Conservation (phyloP, 345 rosid genomes). For the Eutrema japonicum region DNA sequence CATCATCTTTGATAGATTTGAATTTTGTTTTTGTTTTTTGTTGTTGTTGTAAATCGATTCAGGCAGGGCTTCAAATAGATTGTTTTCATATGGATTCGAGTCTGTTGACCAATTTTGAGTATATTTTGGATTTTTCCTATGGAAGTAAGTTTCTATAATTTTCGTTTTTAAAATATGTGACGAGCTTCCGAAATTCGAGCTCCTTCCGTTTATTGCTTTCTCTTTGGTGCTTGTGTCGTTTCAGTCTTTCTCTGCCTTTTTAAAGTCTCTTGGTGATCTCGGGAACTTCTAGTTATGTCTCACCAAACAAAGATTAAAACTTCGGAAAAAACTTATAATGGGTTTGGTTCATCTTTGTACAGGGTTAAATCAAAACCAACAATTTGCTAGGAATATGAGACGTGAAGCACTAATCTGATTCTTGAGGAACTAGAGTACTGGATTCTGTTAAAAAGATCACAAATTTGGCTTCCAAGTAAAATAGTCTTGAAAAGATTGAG, state of each 20-base stretch:
- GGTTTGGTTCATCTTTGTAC: constrained; percentile 22
- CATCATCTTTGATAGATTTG: constrained; percentile 29
- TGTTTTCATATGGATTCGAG: constrained; percentile 29
- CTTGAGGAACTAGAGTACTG: constrained; percentile 13
- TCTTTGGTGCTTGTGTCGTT: constrained; percentile 23
- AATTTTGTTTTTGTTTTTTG: too few relatives aligned
- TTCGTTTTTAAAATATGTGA: constrained; percentile 14
- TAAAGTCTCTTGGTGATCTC: not conserved
- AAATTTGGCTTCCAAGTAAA: constrained; percentile 6
- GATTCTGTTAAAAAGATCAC: constrained; percentile 30
- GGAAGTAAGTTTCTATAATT: not conserved
- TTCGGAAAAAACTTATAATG: not conserved
- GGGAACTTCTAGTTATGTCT: not conserved
- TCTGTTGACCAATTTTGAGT: constrained; percentile 37
- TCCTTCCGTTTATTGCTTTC: constrained; percentile 5
- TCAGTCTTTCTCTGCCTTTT: constrained; percentile 20
- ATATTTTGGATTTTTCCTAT: not conserved
- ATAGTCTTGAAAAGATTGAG: constrained; percentile 22
- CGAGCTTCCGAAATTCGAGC: constrained; percentile 21
- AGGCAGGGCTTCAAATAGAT: not conserved
- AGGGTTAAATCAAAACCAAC: constrained; percentile 26
- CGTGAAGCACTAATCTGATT: not conserved
- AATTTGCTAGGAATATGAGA: not conserved
- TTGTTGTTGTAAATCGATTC: not conserved
- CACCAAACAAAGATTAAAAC: constrained; percentile 6